Evolutionary conservation across 2,329 filamentous ascomycete species (phyloP), one percentile per base, ranked within the genome.

Genomic region (Sporothrix sp.): DNA sequence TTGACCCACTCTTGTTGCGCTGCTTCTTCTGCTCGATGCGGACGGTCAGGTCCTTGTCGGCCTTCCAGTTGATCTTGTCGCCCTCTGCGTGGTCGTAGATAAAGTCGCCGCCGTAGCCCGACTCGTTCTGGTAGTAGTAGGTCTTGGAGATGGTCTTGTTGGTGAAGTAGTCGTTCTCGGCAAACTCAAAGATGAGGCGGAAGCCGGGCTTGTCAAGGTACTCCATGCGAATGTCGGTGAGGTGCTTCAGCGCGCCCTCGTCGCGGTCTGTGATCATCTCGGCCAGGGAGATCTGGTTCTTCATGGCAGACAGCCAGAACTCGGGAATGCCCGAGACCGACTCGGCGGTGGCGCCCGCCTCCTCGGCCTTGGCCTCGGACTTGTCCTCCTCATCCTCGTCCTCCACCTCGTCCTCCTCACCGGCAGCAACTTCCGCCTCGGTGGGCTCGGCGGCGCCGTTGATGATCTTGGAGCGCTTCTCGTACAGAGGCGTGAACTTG

Each of bases 301-400:
- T 98, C 91, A 98, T 97, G 61, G 94, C 91, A 55, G 91, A 96
- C 46, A 98, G 78, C 93, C 93, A 98, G 79, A 98, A 98, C 72
- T 98, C 93, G 57, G 93, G 93, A 57, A 98, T 96, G 69, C 93
- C 93, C 62, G 81, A 76, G 58, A 84, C 71, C 51, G 74, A 67
- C 56, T 74, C 70, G 46, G 66, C 67, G 33, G 68, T 58, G 60
- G 77, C 72, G 50, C 71, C 66, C 27, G 71, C 67, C 30, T 71
- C 66, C 57, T 82, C 75, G 48, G 74, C 70, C 56, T 81, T 72
- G 63, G 76, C 71, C 62, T 81, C 76, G 43, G 67, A 60, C 62
- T 75, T 71, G 63, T 73, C 73, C 44, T 77, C 72, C 14, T 83
- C 78, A n/a, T n/a, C 78, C 16, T 82, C 77, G 20, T 81, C 81